Evolutionary conservation across 345 rosid species (phyloP).

Genomic region (Fremontodendron californicum): DNA sequence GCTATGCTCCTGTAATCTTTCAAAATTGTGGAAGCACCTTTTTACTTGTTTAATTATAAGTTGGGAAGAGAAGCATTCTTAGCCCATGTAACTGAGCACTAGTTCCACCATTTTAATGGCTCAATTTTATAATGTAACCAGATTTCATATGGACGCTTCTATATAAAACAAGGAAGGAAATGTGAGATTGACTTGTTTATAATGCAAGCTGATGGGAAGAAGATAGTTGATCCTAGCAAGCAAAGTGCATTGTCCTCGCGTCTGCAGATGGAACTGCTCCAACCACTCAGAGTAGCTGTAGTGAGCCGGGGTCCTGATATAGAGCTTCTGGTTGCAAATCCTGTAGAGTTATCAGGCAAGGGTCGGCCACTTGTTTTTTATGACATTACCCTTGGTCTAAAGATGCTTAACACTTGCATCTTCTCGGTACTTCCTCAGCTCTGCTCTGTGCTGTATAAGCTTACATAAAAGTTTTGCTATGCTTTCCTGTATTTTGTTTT

Average conservation of each 20-base stretch:
- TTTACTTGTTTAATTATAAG: background rate
- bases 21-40: background rate
- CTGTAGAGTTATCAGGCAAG: constrained; percentile 84
- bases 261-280: constrained; percentile 58
- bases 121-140: constrained; percentile 21
- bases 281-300: constrained; percentile 73
- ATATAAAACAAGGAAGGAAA: constrained; percentile 42
- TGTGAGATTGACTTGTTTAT: constrained; percentile 89
- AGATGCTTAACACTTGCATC: constrained; percentile 63
- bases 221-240: constrained; percentile 76
- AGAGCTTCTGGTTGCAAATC: constrained; percentile 87
- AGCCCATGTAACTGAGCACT: background rate
- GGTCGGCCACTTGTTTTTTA: constrained; percentile 91
- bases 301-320: constrained; percentile 87
- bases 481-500: background rate
- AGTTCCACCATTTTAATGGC: background rate
- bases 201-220: constrained; percentile 76
- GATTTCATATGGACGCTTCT: constrained; percentile 90
- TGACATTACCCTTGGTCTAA: constrained; percentile 81
- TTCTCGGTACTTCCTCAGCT: constrained; percentile 53
- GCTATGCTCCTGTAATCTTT: background rate
- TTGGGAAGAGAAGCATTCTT: constrained; percentile 1
- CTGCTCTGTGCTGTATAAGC: background rate
- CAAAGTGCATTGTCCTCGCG: constrained; percentile 59
- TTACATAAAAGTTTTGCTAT: background rate